phyloP scores from a whole-genome alignment of 257 asterid genomes.

The Mentha longifolia region DNA sequence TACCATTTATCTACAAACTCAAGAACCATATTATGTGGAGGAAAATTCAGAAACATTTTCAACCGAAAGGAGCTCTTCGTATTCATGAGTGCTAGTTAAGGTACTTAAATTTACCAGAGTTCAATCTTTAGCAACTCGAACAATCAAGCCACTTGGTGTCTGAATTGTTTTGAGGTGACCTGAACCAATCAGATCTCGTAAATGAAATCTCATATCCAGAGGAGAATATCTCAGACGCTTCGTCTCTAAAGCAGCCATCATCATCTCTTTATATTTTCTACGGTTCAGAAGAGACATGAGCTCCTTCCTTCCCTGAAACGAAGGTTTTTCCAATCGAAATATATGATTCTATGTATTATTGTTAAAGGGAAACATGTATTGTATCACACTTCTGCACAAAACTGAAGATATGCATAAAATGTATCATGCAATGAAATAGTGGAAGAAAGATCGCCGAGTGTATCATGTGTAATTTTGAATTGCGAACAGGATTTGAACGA shows the following conservation, averaged over 20 bases:
- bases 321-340: not conserved
- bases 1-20: too few species aligned
- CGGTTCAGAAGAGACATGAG: constrained; percentile 83
- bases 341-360: not conserved
- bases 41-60: too few species aligned
- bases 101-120: constrained; percentile 21
- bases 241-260: constrained; percentile 76
- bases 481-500: too few species aligned
- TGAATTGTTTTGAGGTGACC: constrained; percentile 80
- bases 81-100: not conserved
- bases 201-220: constrained; percentile 92
- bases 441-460: too few species aligned
- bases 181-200: constrained; percentile 87
- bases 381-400: too few species aligned
- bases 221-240: constrained; percentile 75
- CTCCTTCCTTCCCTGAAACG: constrained; percentile 86
- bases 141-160: constrained; percentile 77
- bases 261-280: constrained; percentile 82
- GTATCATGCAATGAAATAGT: too few species aligned
- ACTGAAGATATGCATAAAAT: too few species aligned
- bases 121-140: constrained; percentile 74
- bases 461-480: too few species aligned
- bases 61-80: not conserved
- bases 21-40: too few species aligned
- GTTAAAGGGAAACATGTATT: too few species aligned